Evolutionary conservation across 2,329 filamentous ascomycete species (phyloP), one percentile per base, ranked within the genome.

Genomic region (Diaporthe capsici): DNA sequence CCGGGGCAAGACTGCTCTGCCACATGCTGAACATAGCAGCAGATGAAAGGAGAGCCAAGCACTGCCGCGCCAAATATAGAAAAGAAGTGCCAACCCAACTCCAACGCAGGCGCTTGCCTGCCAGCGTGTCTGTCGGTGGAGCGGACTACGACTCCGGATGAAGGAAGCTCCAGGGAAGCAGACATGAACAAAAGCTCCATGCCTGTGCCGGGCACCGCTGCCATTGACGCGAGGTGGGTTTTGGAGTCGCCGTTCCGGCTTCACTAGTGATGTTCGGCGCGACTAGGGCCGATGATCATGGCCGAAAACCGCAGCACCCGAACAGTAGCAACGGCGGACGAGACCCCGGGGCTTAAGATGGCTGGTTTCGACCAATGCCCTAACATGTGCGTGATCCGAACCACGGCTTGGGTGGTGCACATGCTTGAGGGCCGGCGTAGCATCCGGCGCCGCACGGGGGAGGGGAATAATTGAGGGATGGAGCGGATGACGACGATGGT

Each of bases 201-300:
- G 34, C 44, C 25, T 28, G 34, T 12, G 51, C 25, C 37, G 17
- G 51, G 20, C 34, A 72, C 2, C 25, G 37, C 34, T 53, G n/a
- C 47, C 34, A 49, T 44, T 39, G 34, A 10, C 22, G 57, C 42
- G 22, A 58, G 51, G 42, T 28, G 68, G 68, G 39, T n/a, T 31
- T 47, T n/a, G 44, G 37, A n/a, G 57, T 39, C 25, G 60, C 72
- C 22, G 63, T 34, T 42, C 71, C 65, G 61, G 44, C 74, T 47
- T 65, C 63, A 37, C 74, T 65, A 47, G 60, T 47, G 42, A 58
- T 42, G 58, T 68, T 55, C 72, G 72, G 47, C 60, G 44, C 49
- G 9, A 49, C 61, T 73, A 68, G 72, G 72, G 72, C 72, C 51
- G 72, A 68, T 44, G 72, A 68, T 73, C 72, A 68, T 73, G 49